A percentile compares a stretch with the other conserved stretches of the same genome.
These are phyloP conservation scores for Pichia sp. DNA, from an alignment of 1,139 yeast genomes.

Conservation along the genomic window DNA sequence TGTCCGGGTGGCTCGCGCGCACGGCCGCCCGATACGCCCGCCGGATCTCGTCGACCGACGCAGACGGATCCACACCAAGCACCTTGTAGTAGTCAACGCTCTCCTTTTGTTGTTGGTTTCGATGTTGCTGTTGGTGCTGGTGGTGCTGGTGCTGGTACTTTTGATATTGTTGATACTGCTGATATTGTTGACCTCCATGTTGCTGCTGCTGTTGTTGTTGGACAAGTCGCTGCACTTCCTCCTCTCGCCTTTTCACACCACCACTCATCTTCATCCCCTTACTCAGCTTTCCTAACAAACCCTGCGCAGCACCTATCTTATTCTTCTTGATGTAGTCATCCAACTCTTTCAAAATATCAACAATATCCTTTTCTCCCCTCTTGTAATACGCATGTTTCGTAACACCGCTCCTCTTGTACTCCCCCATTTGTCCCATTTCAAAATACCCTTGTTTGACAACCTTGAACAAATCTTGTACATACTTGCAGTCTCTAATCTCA, in stretches of 20 bases:
- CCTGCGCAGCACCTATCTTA: conserved; percentile 18
- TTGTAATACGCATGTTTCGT: conserved; percentile 10
- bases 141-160: conserved; percentile 46
- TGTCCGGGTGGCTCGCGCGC: neutral
- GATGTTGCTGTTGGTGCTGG: conserved; percentile 39
- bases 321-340: conserved; percentile 21
- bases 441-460: conserved; percentile 22
- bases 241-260: neutral
- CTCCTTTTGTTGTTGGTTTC: conserved; percentile 44
- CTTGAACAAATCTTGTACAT: conserved; percentile 19
- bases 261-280: conserved; percentile 19
- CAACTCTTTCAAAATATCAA: conserved; percentile 21
- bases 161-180: conserved; percentile 35
- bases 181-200: conserved; percentile 21
- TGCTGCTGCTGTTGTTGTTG: conserved; percentile 22
- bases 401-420: conserved; percentile 5
- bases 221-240: neutral
- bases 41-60: neutral
- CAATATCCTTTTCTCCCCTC: conserved; percentile 14
- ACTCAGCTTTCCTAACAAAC: conserved; percentile 15
- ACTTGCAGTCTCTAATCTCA: conserved; percentile 17
- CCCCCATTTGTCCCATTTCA: conserved; percentile 5
- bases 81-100: conserved; percentile 19
- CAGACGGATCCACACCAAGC: neutral
- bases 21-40: neutral